Base-by-base conservation (phyloP, 495 filamentous ascomycete genomes). In the Acidiella bohemica region DNA sequence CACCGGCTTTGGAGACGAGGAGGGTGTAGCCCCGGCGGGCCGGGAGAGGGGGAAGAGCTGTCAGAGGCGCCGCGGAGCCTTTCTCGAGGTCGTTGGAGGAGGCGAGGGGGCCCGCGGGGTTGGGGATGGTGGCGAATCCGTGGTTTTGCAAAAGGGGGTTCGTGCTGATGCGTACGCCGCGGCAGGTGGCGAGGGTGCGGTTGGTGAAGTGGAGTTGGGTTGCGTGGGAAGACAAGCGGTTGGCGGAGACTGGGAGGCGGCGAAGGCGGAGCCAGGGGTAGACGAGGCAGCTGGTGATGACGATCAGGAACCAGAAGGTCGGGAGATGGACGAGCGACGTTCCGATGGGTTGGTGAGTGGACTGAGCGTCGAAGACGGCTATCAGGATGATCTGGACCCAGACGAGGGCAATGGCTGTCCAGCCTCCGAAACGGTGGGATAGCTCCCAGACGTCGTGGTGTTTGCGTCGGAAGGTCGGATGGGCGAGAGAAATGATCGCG, bases 1-100 rank as follows among this genome's bases (percentile, higher is more conserved):
- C 82, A n/a, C 84, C 84, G 1, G 81, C 83, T 52, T 81, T 77
- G 44, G 80, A 83, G 32, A 88, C 63, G 30, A 90, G 62, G 38
- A 80, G 63, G 13, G 76, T 83, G 57, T 81, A 84, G 13, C 74
- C 76, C n/a, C n/a, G n/a, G n/a, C n/a, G n/a, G n/a, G n/a, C n/a
- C n/a, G n/a, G n/a, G n/a, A n/a, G n/a, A n/a, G n/a, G n/a, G n/a
- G n/a, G n/a, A n/a, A n/a, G n/a, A n/a, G n/a, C n/a, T n/a, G n/a
- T n/a, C n/a, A n/a, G n/a, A n/a, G n/a, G n/a, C n/a, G n/a, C n/a
- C n/a, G n/a, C n/a, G n/a, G n/a, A n/a, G n/a, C n/a, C n/a, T 32
- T 42, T 37, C n/a, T 60, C 58, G 16, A 36, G 34, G 11, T 51
- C 42, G 30, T 2, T 19, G 3, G 18, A 4, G 32, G 18, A 11